Conservation (phyloP, 352 stramenopile species). For the Globisporangium splendens region DNA sequence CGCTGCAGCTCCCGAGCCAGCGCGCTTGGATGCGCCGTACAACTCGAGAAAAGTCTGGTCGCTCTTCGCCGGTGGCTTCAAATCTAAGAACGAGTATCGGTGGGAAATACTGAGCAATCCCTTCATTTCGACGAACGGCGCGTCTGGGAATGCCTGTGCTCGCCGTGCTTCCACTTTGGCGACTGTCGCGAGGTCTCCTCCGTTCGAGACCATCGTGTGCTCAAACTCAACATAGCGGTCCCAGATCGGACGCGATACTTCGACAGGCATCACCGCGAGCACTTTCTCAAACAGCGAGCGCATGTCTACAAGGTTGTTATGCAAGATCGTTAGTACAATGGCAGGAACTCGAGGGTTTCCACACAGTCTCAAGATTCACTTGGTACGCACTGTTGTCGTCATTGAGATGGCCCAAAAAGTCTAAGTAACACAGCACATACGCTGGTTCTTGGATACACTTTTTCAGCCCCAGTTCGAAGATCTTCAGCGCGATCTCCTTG, state of each 20-base stretch:
- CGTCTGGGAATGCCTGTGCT: conserved; percentile 73
- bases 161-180: conserved; percentile 79
- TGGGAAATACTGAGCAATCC: conserved; percentile 73
- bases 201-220: conserved; percentile 82
- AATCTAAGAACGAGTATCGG: conserved; percentile 79
- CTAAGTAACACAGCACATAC: conserved; percentile 82
- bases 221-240: conserved; percentile 86
- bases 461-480: conserved; percentile 86
- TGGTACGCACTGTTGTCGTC: conserved; percentile 83
- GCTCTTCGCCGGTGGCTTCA: conserved; percentile 47
- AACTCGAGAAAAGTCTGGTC: conserved; percentile 82
- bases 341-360: not conserved
- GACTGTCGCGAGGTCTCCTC: conserved; percentile 77
- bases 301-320: conserved; percentile 57
- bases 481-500: conserved; percentile 86
- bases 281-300: conserved; percentile 87
- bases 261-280: conserved; percentile 77
- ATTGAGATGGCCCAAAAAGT: conserved; percentile 84
- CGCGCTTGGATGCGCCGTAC: conserved; percentile 50
- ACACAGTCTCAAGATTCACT: not conserved
- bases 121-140: conserved; percentile 77
- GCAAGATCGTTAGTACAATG: not conserved
- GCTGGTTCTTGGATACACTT: conserved; percentile 86
- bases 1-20: conserved; percentile 12
- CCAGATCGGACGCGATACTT: conserved; percentile 82